These are phyloP conservation scores for Triangularia setosa DNA, from an alignment of 2,329 filamentous ascomycete genomes.

Conservation along the genomic window DNA sequence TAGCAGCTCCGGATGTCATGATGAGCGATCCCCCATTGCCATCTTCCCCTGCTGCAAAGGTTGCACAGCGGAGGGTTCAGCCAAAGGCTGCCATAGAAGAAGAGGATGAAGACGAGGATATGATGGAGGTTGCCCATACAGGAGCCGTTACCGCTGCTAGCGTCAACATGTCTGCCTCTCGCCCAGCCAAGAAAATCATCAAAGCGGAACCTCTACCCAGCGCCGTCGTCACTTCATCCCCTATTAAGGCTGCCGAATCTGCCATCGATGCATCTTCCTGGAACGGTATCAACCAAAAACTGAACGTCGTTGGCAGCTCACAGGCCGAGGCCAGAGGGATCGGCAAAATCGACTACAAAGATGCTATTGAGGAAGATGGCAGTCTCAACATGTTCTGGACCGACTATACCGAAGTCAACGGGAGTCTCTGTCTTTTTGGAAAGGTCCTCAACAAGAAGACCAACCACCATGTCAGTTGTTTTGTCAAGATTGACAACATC, in stretches of 20 bases:
- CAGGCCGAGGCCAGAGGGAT: constrained; percentile 58
- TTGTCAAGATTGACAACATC: constrained; percentile 94
- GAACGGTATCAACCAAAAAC: constrained; percentile 79
- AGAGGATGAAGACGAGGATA: constrained; percentile 72
- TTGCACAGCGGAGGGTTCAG: constrained; percentile 65
- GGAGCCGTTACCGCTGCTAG: constrained; percentile 64
- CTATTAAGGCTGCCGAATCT: constrained; percentile 55
- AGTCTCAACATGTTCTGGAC: constrained; percentile 95
- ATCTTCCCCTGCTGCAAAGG: constrained; percentile 82
- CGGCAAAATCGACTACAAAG: constrained; percentile 77
- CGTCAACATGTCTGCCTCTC: constrained; percentile 80
- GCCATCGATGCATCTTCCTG: constrained; percentile 71
- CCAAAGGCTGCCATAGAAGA: constrained; percentile 54
- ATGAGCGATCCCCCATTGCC: constrained; percentile 77
- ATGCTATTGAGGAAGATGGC: constrained; percentile 91
- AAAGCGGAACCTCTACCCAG: constrained; percentile 60
- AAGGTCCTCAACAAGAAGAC: constrained; percentile 90
- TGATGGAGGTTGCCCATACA: constrained; percentile 83
- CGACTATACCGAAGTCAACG: constrained; percentile 90
- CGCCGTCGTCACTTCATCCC: constrained; percentile 76
- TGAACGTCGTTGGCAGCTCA: constrained; percentile 80
- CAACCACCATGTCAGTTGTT: constrained; percentile 78
- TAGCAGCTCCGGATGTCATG: constrained; percentile 47
- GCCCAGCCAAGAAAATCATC: constrained; percentile 70
- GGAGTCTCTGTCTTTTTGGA: constrained; percentile 88